A percentile compares a stretch with the other conserved stretches of the same genome.
These are phyloP conservation scores for Fraxinus greggii DNA, from an alignment of 305 asterid genomes.

Conservation along the genomic window DNA sequence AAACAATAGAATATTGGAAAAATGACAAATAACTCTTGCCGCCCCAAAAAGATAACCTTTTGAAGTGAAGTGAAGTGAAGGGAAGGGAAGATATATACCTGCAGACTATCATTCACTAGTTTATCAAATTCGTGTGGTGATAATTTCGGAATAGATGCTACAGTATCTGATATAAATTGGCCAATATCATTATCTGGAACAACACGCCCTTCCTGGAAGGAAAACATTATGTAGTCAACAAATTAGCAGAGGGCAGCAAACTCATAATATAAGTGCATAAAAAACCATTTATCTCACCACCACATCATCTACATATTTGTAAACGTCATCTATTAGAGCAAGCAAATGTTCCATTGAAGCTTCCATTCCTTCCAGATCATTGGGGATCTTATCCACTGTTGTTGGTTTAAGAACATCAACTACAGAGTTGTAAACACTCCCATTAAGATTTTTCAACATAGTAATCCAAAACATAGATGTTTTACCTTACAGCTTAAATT, in stretches of 20 bases:
- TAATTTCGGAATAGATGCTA: conserved; percentile 74
- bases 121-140: conserved; percentile 62
- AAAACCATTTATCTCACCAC: conserved; percentile 56
- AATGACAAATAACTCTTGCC: background rate
- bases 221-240: background rate
- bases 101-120: conserved; percentile 74
- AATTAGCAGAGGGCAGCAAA: background rate
- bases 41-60: background rate
- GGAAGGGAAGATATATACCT: conserved; percentile 44
- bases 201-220: conserved; percentile 66
- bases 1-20: background rate
- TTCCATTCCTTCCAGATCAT: conserved; percentile 90
- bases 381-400: conserved; percentile 73
- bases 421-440: conserved; percentile 25
- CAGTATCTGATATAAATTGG: conserved; percentile 62
- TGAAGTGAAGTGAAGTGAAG: background rate
- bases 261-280: background rate
- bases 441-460: conserved; percentile 3
- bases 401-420: conserved; percentile 81
- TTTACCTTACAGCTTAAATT: background rate
- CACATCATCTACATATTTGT: conserved; percentile 85
- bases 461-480: background rate
- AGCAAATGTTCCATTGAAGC: conserved; percentile 75
- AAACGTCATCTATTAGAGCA: conserved; percentile 69
- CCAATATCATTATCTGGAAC: conserved; percentile 72